These are phyloP conservation scores for Umbelopsis sp. DNA, from an alignment of 371 early-diverging fungal genomes.

Conservation along the genomic window DNA sequence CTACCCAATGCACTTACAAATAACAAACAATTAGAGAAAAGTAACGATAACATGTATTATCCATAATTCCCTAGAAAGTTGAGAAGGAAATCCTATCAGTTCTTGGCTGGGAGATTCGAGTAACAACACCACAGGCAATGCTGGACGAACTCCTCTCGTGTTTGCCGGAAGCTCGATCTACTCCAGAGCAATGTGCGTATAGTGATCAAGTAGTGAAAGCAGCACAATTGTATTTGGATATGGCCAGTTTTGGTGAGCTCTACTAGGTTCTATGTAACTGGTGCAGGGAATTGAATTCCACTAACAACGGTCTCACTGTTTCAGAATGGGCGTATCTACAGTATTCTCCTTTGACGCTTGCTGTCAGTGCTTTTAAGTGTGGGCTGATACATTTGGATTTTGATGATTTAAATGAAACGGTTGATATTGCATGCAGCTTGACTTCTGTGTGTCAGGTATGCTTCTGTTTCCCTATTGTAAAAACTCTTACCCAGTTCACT, in stretches of 20 bases:
- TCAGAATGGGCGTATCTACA: conserved; percentile 12
- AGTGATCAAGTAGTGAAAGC: background rate
- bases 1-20: background rate
- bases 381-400: conserved; percentile 6
- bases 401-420: conserved; percentile 10
- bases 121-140: conserved; percentile 8
- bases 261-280: too few relatives aligned
- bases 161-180: conserved; percentile 12
- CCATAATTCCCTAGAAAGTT: background rate
- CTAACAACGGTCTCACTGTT: background rate
- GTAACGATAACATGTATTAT: background rate
- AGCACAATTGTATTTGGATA: conserved; percentile 7
- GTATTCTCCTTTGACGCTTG: background rate
- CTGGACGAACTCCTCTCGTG: background rate
- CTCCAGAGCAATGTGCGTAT: conserved; percentile 11
- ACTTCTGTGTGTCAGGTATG: conserved; percentile 3
- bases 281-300: background rate
- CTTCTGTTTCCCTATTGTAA: background rate
- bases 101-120: conserved; percentile 5
- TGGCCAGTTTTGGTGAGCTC: conserved; percentile 1
- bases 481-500: background rate
- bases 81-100: conserved; percentile 12
- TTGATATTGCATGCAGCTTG: background rate
- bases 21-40: background rate
- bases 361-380: conserved; percentile 14